phyloP scores from a whole-genome alignment of 106 monocot genomes.

The Iris macrosiphon region DNA sequence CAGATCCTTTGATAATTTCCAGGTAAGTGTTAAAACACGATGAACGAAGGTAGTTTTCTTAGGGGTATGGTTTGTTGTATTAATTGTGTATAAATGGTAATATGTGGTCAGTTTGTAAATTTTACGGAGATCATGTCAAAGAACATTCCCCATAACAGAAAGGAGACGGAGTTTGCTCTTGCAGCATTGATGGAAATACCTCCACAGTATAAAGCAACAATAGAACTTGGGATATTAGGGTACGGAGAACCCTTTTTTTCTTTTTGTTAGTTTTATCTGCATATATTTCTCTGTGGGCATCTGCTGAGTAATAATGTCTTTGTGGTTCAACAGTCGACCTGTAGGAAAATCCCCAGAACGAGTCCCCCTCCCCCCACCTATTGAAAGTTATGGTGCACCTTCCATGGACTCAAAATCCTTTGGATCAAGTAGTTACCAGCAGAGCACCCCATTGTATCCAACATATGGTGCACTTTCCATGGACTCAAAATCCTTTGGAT shows the following conservation, averaged over 20 bases:
- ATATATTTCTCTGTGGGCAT: background rate
- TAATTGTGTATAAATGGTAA: too few relatives aligned
- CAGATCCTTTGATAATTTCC: slow-evolving; percentile 13
- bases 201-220: slow-evolving; percentile 52
- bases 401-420: slow-evolving; percentile 16
- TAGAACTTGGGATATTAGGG: slow-evolving; percentile 64
- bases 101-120: slow-evolving; percentile 58
- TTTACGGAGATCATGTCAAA: slow-evolving; percentile 63
- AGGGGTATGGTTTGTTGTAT: background rate
- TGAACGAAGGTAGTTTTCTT: background rate
- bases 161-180: slow-evolving; percentile 63
- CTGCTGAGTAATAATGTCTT: background rate
- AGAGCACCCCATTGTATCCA: slow-evolving; percentile 19
- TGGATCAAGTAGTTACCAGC: slow-evolving; percentile 17
- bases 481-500: too few relatives aligned
- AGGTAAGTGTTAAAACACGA: background rate
- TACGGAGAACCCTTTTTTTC: slow-evolving; percentile 8
- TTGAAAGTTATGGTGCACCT: slow-evolving; percentile 14
- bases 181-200: slow-evolving; percentile 73
- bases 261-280: background rate
- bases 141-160: slow-evolving; percentile 27
- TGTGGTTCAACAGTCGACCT: slow-evolving; percentile 9
- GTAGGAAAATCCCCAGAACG: slow-evolving; percentile 35
- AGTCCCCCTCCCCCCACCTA: slow-evolving; percentile 47
- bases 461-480: background rate